These are phyloP conservation scores for Rhizomucor miehei DNA, from an alignment of 371 early-diverging fungal species.

Conservation along the genomic window DNA sequence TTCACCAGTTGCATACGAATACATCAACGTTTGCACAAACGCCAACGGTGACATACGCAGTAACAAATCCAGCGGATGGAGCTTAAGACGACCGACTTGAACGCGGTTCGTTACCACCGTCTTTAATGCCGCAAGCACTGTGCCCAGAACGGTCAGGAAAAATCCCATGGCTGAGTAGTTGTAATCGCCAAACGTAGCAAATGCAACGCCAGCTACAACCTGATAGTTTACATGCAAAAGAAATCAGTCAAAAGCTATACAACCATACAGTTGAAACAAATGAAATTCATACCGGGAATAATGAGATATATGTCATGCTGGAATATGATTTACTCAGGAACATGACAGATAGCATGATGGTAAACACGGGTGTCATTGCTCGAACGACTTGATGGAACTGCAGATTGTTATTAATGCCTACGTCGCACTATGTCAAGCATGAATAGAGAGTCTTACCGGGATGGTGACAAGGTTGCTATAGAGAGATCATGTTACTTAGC, in stretches of 20 bases:
- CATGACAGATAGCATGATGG: slow-evolving; percentile 61
- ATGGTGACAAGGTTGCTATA: slow-evolving; percentile 1
- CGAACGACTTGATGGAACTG: slow-evolving; percentile 86
- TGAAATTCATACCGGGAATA: slow-evolving; percentile 46
- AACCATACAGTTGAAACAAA: slow-evolving; percentile 3
- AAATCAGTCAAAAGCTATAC: neutral
- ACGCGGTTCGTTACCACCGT: slow-evolving; percentile 85
- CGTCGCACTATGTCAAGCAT: neutral
- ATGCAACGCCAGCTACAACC: slow-evolving; percentile 79
- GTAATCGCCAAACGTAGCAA: slow-evolving; percentile 85
- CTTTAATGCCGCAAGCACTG: slow-evolving; percentile 77
- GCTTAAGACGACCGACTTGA: slow-evolving; percentile 73
- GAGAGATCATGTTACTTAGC: neutral
- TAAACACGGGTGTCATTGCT: slow-evolving; percentile 84
- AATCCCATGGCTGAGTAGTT: slow-evolving; percentile 69
- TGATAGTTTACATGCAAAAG: slow-evolving; percentile 13
- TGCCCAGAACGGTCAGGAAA: slow-evolving; percentile 78
- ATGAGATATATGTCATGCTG: slow-evolving; percentile 56
- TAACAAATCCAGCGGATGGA: slow-evolving; percentile 81
- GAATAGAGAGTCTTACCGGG: neutral
- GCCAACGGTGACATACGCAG: slow-evolving; percentile 83
- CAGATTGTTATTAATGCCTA: neutral
- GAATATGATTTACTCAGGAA: slow-evolving; percentile 61
- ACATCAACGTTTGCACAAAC: slow-evolving; percentile 68
- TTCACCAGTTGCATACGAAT: slow-evolving; percentile 72